Base-by-base conservation (phyloP, 2,329 filamentous ascomycete genomes). In the Exophiala alcalophila region DNA sequence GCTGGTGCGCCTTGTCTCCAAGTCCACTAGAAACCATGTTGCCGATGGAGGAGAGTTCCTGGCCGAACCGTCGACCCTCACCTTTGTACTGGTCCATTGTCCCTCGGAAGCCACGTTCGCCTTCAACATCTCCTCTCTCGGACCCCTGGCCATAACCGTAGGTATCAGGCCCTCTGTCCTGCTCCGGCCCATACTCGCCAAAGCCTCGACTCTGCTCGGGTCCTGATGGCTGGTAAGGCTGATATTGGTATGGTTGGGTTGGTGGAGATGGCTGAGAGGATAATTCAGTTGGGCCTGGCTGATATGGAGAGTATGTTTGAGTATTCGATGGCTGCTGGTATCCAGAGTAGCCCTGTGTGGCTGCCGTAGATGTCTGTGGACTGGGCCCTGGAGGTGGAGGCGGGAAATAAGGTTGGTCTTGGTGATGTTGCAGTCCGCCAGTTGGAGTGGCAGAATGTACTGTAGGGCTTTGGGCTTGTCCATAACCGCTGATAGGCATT, bases 1-100 rank as follows among this genome's bases (percentile, higher is more conserved):
- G 68, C 18, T 67, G 66, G 43, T 69, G 67, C 8, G 70, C 63
- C 44, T 68, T 67, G 11, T 64, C 63, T 1, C 64, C 65, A 10
- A 70, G 49, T 40, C 66, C 63, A 14, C 61, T 60, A 28, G 67
- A 65, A 24, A 70, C 58, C 9, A 56, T 54, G 40, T 62, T 64
- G 11, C 65, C 59, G 39, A 68, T 64, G 11, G 61, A 57, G 7
- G 58, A 60, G 31, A 70, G 43, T 23, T 70, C 63, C 10, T 63
- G 58, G 14, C 59, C 59, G 41, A 70, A 28, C 3, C 36, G 34
- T 44, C 44, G 47, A 7, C 53, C 53, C 39, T 57, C 50, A 5
- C 49, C 40, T 20, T 47, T 47, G 35, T 55, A 57, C 5, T 65
- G 59, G 44, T 60, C 57, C 15, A 65, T 57, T 4, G 55, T 57